Base-by-base conservation (phyloP, 106 monocot genomes). In the Dactylorhiza incarnata region DNA sequence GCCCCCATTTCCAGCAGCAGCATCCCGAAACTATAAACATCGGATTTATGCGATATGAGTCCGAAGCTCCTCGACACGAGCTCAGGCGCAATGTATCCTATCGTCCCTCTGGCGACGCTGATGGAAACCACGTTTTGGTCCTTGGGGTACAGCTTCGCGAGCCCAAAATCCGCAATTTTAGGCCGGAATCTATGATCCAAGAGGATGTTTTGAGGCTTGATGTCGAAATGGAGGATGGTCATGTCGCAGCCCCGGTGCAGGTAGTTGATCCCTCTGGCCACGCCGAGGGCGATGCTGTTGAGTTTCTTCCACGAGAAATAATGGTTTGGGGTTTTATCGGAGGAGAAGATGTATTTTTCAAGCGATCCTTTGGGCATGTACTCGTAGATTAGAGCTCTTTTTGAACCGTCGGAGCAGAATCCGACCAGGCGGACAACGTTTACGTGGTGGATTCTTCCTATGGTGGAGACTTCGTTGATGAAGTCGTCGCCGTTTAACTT, bases 301-400 rank as follows among this genome's bases (percentile, higher is more conserved):
- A 73, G 79, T 20, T 66, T 74, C 3, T 79, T 73, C 73, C 47
- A 73, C 5, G 73, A 48, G 2, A 79, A 79, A 44, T 17, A 6
- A 49, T 14, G 73, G 13, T 3, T 3, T 9, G 3, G 12, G 16
- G 29, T 43, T 44, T 26, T 16, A 51, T 51, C 49, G 2, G 73
- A 74, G 8, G 79, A 73, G 50, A 79, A 79, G 15, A 79, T 79
- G 78, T 83, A 74, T 51, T 80, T 83, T 29, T 86, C 86, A 2
- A 86, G 77, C 3, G 86, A 86, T 37, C 37, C 37, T 3, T 37
- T 37, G 37, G 37, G 37, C 37, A 37, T 37, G 37, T 37, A 37
- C 37, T 37, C 37, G 37, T 37, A 37, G 37, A 37, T 37, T 2
- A 37, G 37, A 37, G 37, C 37, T 37, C 37, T 37, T 37, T 37